phyloP scores from a whole-genome alignment of 148 eudicot species.

The Pouteria glomerata region DNA sequence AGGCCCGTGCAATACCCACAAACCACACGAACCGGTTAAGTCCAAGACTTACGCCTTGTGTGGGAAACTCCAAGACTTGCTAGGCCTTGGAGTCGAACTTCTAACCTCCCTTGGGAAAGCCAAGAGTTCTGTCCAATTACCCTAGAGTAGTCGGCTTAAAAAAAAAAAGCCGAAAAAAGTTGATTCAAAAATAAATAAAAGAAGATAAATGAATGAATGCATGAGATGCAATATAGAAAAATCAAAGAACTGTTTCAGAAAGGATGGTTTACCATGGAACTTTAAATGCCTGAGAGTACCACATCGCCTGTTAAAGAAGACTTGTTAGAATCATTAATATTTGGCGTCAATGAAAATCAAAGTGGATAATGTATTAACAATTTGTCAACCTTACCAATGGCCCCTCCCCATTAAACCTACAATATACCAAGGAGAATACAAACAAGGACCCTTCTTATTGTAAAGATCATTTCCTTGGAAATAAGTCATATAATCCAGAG shows the following conservation, averaged over 20 bases:
- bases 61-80: no score
- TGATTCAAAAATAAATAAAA: no score
- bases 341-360: neutral
- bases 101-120: no score
- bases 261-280: conserved; percentile 31
- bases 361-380: neutral
- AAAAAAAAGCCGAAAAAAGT: no score
- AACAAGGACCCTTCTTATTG: neutral
- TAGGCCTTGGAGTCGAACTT: no score
- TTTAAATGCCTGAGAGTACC: conserved; percentile 12
- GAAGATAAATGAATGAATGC: no score
- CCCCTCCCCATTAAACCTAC: neutral
- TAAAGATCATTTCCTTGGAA: neutral
- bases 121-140: no score
- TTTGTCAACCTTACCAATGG: neutral
- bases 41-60: no score
- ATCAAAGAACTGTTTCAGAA: neutral
- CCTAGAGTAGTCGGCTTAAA: no score
- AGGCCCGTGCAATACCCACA: no score
- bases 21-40: no score
- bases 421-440: neutral
- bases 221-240: neutral
- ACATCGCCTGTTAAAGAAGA: conserved; percentile 24
- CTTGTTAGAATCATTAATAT: conserved; percentile 1
- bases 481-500: neutral